Percentiles rank a stretch among this genome's conserved stretches.
These are phyloP conservation scores for Raphanus hybrid DNA, from an alignment of 441 rosid species.

Conservation along the genomic window DNA sequence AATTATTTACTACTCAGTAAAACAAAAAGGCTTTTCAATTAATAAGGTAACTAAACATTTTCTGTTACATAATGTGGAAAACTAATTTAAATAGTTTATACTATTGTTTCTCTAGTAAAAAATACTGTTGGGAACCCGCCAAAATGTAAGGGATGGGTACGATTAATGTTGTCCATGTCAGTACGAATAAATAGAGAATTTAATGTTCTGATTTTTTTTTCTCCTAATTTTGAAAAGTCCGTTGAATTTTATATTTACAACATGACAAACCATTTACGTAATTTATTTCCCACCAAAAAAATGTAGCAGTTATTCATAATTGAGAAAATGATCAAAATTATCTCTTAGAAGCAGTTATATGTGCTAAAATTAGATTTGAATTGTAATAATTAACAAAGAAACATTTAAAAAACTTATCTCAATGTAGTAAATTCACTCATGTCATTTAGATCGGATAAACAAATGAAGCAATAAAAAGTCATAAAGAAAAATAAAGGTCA, in stretches of 20 bases:
- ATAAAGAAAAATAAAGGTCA: neutral
- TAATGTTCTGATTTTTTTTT: neutral
- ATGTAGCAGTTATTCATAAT: neutral
- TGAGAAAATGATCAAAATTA: too few species aligned
- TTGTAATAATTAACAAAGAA: neutral
- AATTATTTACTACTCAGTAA: neutral
- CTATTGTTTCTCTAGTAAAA: neutral
- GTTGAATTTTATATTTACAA: slow-evolving; percentile 2
- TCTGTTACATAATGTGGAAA: neutral
- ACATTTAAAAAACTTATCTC: neutral
- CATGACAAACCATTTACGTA: neutral
- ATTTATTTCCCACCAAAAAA: neutral
- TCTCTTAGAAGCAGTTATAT: too few species aligned
- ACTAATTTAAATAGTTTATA: neutral
- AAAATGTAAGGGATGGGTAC: slow-evolving; percentile 19
- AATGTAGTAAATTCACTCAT: neutral
- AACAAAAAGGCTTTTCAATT: neutral
- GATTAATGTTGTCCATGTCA: slow-evolving; percentile 17
- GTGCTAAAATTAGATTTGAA: neutral
- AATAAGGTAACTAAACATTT: neutral
- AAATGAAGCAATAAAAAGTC: neutral
- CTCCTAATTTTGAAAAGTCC: slow-evolving; percentile 8
- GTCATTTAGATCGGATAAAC: neutral
- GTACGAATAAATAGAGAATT: slow-evolving; percentile 17
- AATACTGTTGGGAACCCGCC: slow-evolving; percentile 17